These are phyloP conservation scores for Juncus effusus DNA, from an alignment of 176 grass and related monocot species.

Conservation along the genomic window DNA sequence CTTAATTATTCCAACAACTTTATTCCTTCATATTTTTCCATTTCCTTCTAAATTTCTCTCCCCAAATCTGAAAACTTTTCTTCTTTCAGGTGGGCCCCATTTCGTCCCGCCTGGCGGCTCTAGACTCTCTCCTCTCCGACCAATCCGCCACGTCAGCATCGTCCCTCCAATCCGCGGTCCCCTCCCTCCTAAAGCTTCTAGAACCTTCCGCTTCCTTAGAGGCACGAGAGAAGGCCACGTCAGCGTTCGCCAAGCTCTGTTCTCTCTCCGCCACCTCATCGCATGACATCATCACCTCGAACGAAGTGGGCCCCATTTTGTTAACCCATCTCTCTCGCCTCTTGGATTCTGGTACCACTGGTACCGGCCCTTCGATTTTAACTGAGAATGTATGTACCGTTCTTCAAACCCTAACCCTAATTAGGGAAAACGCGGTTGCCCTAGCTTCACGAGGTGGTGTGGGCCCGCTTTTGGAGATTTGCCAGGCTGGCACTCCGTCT, in stretches of 20 bases:
- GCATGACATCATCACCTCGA: constrained; percentile 18
- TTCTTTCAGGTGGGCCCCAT: constrained; percentile 28
- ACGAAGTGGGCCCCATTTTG: constrained; percentile 28
- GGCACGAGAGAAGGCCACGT: constrained; percentile 41
- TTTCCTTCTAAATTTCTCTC: not conserved
- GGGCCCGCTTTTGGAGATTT: constrained; percentile 55
- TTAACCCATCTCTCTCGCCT: constrained; percentile 42
- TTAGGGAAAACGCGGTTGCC: constrained; percentile 38
- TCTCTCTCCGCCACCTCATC: constrained; percentile 31
- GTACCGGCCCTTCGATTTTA: not conserved
- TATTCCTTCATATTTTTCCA: not conserved
- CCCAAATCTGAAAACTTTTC: not conserved
- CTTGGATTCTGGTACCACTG: constrained; percentile 35
- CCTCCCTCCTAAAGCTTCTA: constrained; percentile 42
- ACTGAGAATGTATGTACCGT: constrained; percentile 47
- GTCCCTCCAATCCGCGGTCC: constrained; percentile 23
- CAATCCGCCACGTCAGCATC: constrained; percentile 14
- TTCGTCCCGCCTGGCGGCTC: constrained; percentile 38
- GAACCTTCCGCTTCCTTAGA: constrained; percentile 43
- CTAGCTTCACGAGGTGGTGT: constrained; percentile 61
- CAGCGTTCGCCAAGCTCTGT: constrained; percentile 37
- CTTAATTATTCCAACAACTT: not conserved
- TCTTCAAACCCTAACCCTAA: constrained; percentile 46
- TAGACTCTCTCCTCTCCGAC: constrained; percentile 22
- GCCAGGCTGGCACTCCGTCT: constrained; percentile 49